Evolutionary conservation across 345 rosid genomes (phyloP).

Genomic region (Eucalyptus pauciflora): DNA sequence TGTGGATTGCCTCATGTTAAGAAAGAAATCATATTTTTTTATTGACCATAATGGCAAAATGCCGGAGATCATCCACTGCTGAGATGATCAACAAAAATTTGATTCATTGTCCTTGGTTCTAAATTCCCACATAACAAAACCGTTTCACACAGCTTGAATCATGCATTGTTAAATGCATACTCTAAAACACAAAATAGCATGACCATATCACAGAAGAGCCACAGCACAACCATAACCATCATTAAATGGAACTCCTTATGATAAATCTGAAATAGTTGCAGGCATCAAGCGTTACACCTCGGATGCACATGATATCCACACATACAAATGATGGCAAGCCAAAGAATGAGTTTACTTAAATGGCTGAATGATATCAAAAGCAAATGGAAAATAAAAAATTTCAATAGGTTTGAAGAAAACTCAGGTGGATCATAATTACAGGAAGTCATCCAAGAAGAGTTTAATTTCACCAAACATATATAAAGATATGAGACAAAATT

Average conservation of each 20-base stretch:
- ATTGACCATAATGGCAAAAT: background rate
- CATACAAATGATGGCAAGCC: background rate
- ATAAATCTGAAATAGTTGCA: background rate
- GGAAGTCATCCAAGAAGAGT: background rate
- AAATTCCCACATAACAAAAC: background rate
- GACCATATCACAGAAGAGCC: background rate
- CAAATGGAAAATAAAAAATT: background rate
- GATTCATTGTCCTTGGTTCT: background rate
- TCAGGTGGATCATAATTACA: background rate
- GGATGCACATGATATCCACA: background rate
- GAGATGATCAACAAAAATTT: background rate
- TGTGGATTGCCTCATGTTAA: background rate
- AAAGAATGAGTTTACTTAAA: background rate
- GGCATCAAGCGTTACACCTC: background rate
- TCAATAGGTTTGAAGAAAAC: background rate
- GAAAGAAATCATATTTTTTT: background rate
- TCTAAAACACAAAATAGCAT: background rate
- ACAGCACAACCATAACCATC: background rate
- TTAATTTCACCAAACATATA: background rate
- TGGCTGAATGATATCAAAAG: background rate
- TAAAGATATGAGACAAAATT: background rate
- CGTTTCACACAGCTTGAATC: background rate
- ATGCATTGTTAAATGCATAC: background rate
- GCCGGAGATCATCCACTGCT: background rate
- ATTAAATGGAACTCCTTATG: background rate